Base-by-base conservation (phyloP, 805 yeast genomes). In the Nakazawaea ishiwadae region DNA sequence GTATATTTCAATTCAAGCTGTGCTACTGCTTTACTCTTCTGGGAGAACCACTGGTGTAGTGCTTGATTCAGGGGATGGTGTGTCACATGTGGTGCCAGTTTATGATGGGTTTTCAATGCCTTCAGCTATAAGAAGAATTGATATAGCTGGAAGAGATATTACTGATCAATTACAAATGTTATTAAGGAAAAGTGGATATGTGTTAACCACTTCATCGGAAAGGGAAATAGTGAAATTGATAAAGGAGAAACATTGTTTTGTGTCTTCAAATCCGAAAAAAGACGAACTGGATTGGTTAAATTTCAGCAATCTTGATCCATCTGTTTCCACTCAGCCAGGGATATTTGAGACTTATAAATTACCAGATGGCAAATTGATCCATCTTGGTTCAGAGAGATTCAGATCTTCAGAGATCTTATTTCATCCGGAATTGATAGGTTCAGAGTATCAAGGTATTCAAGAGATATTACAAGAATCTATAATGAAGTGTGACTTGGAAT, bases 1-100 rank as follows among this genome's bases (percentile, higher is more conserved):
- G n/a, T 81, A 83, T 54, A 62, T 84, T 11, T 70, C 81, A 3
- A 67, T 84, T 37, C 91, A 84, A 49, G 91, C 96, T 0, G 89
- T 89, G 9, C 65, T 90, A 30, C 73, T 96, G 3, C 64, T 90
- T 30, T 90, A 91, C 62, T 89, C 97, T 0, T 74, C 86, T 4
- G 98, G 97, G 0, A 66, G 87, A 49, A 90, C 97, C 6, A 89
- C 96, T 0, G 98, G 97, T 1, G 75, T 87, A 29, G 95, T 87
- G 3, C 55, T 91, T 10, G 96, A 90, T 55, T 75, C 83, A n/a
- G 97, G 97, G 4, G 97, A 90, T 59, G 97, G 97, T 4, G 95
- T 88, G 19, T 75, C 85, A 30, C 90, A 85, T 53, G 71, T 84
- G 7, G 95, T 88, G 2, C 96, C 97, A 0, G 87, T 91, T 0